Percentiles rank a stretch among this genome's conserved stretches.
Evolutionary conservation across 306 rosid genomes (phyloP).

Genomic region (Trifolium fragiferum): DNA sequence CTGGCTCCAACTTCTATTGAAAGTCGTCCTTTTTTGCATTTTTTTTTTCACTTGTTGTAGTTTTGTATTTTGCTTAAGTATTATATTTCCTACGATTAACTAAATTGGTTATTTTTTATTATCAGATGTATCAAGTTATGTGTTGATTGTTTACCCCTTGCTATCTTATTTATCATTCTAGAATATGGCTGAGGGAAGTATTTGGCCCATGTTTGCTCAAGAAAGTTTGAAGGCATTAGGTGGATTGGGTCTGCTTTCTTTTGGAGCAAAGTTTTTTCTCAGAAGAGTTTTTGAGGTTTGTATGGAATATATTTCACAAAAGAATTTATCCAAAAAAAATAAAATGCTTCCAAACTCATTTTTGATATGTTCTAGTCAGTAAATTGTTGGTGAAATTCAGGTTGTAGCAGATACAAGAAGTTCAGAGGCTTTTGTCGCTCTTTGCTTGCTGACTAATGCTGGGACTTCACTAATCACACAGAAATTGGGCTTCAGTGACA

Average conservation of each 20-base stretch:
- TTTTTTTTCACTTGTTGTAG: conserved; percentile 7
- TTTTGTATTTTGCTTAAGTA: conserved; percentile 8
- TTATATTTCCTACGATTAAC: conserved; percentile 19
- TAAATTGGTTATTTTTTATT: conserved; percentile 16
- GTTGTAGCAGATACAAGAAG: conserved; percentile 99
- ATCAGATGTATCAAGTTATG: conserved; percentile 31
- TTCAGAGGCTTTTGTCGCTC: conserved; percentile 99
- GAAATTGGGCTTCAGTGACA: conserved; percentile 97
- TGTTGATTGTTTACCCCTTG: conserved; percentile 39
- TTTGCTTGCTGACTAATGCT: conserved; percentile 92
- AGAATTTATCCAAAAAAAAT: conserved; percentile 26
- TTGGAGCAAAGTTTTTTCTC: conserved; percentile 89
- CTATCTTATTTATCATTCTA: conserved; percentile 46
- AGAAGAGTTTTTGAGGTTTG: conserved; percentile 95
- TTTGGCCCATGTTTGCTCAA: conserved; percentile 95
- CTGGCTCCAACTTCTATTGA: background rate
- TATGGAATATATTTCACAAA: conserved; percentile 24
- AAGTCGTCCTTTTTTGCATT: conserved; percentile 3
- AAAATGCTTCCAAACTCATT: conserved; percentile 26
- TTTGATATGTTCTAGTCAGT: conserved; percentile 37
- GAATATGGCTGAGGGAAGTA: conserved; percentile 77
- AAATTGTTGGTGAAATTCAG: conserved; percentile 63
- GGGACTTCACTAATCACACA: conserved; percentile 94
- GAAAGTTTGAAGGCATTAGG: conserved; percentile 97
- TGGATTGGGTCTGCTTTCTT: conserved; percentile 94